A percentile compares a stretch with the other conserved stretches of the same genome.
These are phyloP conservation scores for Candida boleticola DNA, from an alignment of 805 yeast species.

Conservation along the genomic window DNA sequence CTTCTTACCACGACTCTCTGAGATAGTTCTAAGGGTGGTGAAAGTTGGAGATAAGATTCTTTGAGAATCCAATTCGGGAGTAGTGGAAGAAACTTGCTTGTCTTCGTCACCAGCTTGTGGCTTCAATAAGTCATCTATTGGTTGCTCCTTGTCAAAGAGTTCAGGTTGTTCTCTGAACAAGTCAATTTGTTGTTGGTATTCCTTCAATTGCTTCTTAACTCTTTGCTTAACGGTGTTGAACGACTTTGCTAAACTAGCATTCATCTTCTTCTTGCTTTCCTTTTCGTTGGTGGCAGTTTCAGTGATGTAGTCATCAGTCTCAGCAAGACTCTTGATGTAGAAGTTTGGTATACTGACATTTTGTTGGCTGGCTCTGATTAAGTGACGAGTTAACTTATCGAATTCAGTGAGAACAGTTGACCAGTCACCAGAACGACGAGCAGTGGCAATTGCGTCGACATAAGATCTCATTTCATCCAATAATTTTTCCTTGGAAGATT, in stretches of 20 bases:
- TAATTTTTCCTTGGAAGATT: conserved; percentile 89
- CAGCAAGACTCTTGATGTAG: conserved; percentile 66
- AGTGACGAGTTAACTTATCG: conserved; percentile 69
- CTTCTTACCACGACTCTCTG: conserved; percentile 94
- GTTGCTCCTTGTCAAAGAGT: conserved; percentile 58
- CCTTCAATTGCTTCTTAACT: conserved; percentile 75
- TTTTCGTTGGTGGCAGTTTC: conserved; percentile 53
- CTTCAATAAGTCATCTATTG: conserved; percentile 31
- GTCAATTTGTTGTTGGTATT: conserved; percentile 57
- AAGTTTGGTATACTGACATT: conserved; percentile 68
- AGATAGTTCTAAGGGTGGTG: conserved; percentile 65
- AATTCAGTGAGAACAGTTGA: conserved; percentile 68
- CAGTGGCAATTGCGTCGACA: conserved; percentile 65
- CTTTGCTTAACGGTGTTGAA: conserved; percentile 87
- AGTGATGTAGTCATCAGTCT: conserved; percentile 65
- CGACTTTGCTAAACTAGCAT: conserved; percentile 80
- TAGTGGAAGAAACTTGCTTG: background rate
- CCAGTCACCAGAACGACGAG: conserved; percentile 77
- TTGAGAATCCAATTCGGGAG: conserved; percentile 22
- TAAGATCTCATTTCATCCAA: conserved; percentile 77
- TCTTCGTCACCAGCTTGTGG: conserved; percentile 32
- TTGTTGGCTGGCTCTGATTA: conserved; percentile 73
- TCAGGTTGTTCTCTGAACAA: conserved; percentile 70
- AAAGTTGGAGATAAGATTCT: conserved; percentile 53
- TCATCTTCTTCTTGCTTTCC: conserved; percentile 64